Percentiles rank a stretch among this genome's conserved stretches.
Evolutionary conservation across 352 stramenopile genomes (phyloP).

Genomic region (Hyaloperonospora brassicae): DNA sequence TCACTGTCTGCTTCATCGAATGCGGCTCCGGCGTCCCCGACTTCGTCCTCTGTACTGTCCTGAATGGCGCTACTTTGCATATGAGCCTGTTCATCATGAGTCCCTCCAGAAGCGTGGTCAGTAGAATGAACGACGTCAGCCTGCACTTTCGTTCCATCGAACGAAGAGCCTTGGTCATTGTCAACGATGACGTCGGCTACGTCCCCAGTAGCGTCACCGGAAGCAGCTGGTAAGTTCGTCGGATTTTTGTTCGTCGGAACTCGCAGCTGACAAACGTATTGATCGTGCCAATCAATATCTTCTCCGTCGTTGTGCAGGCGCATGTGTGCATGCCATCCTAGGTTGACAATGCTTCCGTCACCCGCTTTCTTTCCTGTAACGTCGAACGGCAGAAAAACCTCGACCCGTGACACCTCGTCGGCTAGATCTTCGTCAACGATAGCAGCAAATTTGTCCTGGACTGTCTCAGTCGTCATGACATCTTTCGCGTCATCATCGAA

Average conservation of each 20-base stretch:
- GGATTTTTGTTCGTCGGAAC: constrained; percentile 35
- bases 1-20: constrained; percentile 11
- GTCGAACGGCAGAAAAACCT: constrained; percentile 66
- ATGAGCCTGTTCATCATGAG: constrained; percentile 12
- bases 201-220: too few species aligned
- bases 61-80: constrained; percentile 4
- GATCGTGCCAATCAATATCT: constrained; percentile 50
- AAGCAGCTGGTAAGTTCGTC: not conserved
- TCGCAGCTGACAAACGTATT: constrained; percentile 37
- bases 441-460: constrained; percentile 2
- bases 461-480: not conserved
- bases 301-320: constrained; percentile 50
- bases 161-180: constrained; percentile 4
- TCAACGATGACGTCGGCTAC: not conserved
- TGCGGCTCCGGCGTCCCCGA: constrained; percentile 4
- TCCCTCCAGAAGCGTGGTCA: constrained; percentile 1
- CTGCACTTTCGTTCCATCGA: constrained; percentile 3
- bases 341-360: constrained; percentile 39
- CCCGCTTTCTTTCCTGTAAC: constrained; percentile 55
- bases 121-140: constrained; percentile 5
- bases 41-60: constrained; percentile 7
- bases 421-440: constrained; percentile 9
- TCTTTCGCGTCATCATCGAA: constrained; percentile 1
- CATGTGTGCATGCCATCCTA: constrained; percentile 43
- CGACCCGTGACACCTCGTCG: constrained; percentile 25